These are phyloP conservation scores for Chrysosporium queenslandicum DNA, from an alignment of 2,329 filamentous ascomycete genomes.

Conservation along the genomic window DNA sequence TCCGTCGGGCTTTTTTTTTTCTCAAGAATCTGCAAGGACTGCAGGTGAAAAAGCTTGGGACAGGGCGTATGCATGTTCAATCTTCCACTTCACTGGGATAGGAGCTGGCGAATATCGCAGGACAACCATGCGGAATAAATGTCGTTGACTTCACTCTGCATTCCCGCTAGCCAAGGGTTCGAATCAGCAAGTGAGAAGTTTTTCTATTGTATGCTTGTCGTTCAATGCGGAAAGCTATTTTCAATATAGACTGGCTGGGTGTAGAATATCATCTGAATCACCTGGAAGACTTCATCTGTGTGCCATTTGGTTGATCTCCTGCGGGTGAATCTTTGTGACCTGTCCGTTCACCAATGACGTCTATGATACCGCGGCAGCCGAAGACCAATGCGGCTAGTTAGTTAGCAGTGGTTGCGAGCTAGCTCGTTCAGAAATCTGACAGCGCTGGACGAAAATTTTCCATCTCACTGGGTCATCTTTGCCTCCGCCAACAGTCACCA, in stretches of 20 bases:
- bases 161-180: too few species aligned
- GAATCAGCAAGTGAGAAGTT: not conserved
- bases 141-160: too few species aligned
- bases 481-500: too few species aligned
- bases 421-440: too few species aligned
- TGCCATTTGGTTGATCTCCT: not conserved
- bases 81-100: not conserved
- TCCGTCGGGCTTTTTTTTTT: not conserved
- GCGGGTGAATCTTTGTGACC: conserved; percentile 1
- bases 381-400: not conserved
- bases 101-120: not conserved
- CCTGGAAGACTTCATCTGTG: not conserved
- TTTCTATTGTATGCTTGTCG: not conserved
- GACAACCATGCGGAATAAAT: not conserved
- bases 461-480: too few species aligned
- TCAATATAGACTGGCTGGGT: conserved; percentile 4
- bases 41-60: not conserved
- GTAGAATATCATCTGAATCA: not conserved
- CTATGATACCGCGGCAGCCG: not conserved
- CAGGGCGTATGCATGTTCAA: not conserved
- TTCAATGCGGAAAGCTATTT: not conserved
- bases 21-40: not conserved
- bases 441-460: too few species aligned
- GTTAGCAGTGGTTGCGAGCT: not conserved
- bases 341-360: conserved; percentile 4